Base-by-base conservation (phyloP, 169 alveolate genomes). In the Babesia gibsoni region DNA sequence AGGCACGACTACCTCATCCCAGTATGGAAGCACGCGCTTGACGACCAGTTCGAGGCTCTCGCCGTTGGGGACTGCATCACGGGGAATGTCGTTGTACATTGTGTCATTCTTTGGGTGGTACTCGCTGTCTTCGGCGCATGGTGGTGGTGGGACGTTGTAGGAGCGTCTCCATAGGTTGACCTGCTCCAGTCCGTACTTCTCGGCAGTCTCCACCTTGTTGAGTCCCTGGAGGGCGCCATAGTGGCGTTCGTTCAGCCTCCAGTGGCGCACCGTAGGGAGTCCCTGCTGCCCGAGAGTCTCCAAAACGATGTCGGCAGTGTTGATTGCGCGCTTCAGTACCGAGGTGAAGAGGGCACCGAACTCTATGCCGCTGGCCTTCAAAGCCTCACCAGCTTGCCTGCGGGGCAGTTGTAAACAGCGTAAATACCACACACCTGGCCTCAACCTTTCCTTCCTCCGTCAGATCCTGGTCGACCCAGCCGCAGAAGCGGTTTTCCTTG, bases 71-170 rank as follows among this genome's bases (percentile, higher is more conserved):
- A 96, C 82, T n/a, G 83, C 92, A 48, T 93, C 95, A 35, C 84
- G 82, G 57, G 98, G 98, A 43, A 94, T 73, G 29, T 73, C 84
- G 39, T 83, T 74, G 65, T 95, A 96, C 53, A 89, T 90, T 36
- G 82, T 72, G 67, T 95, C 96, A 54, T 91, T 84, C 22, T 91
- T 94, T 12, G 98, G 98, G 91, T 92, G 90, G 78, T 95, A 82
- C 64, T 90, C 93, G 88, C 95, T 97, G 52, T 78, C 73, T 37
- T 69, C 80, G 8, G 87, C 95, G n/a, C 94, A 82, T 30, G 93
- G 89, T n/a, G 99, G 99, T 32, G 99, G 99, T 1, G 98, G 99
- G 56, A 94, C 91, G 67, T 94, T 97, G 84, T 94, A 96, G 20
- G 98, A 90, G 69, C 99, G 93, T 83, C 99, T 91, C 99, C 99